Evolutionary conservation across 176 grass and related monocot species (phyloP).

Genomic region (Phoenix roebelenii): DNA sequence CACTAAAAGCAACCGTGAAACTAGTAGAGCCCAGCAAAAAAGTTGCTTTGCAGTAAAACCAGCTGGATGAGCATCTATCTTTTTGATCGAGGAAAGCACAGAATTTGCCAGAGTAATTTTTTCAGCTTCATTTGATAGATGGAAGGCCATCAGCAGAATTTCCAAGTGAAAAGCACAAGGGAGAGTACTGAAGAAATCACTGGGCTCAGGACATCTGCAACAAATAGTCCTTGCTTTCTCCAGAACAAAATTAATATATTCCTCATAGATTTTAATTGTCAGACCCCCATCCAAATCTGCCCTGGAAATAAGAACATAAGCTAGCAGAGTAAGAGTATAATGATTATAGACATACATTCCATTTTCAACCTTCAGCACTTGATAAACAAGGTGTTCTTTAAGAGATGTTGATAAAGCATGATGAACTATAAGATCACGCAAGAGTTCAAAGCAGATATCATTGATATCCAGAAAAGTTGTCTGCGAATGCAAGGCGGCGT

Average conservation of each 20-base stretch:
- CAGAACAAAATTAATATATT: conserved; percentile 50
- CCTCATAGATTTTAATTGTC: conserved; percentile 46
- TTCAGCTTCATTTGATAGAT: conserved; percentile 51
- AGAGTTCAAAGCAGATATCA: conserved; percentile 65
- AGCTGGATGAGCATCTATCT: conserved; percentile 35
- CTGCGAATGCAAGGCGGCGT: conserved; percentile 13
- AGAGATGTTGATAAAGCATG: conserved; percentile 46
- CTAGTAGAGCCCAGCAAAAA: conserved; percentile 73
- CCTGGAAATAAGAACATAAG: conserved; percentile 43
- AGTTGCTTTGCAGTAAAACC: conserved; percentile 34
- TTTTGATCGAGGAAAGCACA: conserved; percentile 48
- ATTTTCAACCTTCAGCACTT: conserved; percentile 71
- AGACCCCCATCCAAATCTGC: conserved; percentile 43
- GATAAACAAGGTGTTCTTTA: conserved; percentile 62
- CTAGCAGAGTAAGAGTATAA: conserved; percentile 65
- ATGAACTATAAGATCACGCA: conserved; percentile 53
- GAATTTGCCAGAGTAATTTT: conserved; percentile 45
- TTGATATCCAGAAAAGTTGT: conserved; percentile 32
- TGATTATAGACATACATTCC: conserved; percentile 66
- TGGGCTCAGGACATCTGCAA: conserved; percentile 27
- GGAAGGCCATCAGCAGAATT: conserved; percentile 80
- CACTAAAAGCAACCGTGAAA: conserved; percentile 68
- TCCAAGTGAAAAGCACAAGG: conserved; percentile 84
- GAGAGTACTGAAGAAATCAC: conserved; percentile 46
- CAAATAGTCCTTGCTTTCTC: conserved; percentile 48